These are phyloP conservation scores for Dichomitus squalens DNA, from an alignment of 1,284 basidiomycete genomes.

Conservation along the genomic window DNA sequence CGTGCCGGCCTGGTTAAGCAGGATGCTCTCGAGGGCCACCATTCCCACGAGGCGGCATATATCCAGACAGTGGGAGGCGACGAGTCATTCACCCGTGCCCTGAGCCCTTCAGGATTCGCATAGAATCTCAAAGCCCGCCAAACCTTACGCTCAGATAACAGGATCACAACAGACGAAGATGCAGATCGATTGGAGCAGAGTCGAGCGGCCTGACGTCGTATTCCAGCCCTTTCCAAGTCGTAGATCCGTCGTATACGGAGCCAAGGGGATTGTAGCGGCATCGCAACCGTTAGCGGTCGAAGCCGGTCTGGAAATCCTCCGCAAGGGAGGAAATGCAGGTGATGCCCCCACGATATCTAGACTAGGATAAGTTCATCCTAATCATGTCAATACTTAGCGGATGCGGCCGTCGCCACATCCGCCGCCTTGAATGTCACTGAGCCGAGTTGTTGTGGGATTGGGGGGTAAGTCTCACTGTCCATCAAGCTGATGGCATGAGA, in stretches of 20 bases:
- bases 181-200: constrained; percentile 68
- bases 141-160: background rate
- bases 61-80: background rate
- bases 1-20: no score
- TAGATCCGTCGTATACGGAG: constrained; percentile 78
- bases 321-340: constrained; percentile 93
- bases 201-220: constrained; percentile 60
- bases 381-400: constrained; percentile 42
- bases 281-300: constrained; percentile 90
- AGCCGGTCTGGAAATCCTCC: constrained; percentile 87
- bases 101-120: background rate
- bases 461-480: constrained; percentile 54
- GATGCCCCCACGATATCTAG: background rate
- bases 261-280: constrained; percentile 87
- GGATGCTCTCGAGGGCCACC: background rate
- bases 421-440: constrained; percentile 90
- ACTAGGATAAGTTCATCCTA: background rate
- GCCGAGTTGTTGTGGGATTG: constrained; percentile 80
- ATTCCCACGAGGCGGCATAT: constrained; percentile 13
- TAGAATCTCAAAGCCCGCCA: background rate
- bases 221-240: constrained; percentile 70
- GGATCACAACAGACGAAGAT: constrained; percentile 24
- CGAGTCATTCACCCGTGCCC: background rate
- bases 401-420: constrained; percentile 80
- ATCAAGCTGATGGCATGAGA: no score